phyloP scores from a whole-genome alignment of 2,329 filamentous ascomycete species.

The Xylaria arbuscula region DNA sequence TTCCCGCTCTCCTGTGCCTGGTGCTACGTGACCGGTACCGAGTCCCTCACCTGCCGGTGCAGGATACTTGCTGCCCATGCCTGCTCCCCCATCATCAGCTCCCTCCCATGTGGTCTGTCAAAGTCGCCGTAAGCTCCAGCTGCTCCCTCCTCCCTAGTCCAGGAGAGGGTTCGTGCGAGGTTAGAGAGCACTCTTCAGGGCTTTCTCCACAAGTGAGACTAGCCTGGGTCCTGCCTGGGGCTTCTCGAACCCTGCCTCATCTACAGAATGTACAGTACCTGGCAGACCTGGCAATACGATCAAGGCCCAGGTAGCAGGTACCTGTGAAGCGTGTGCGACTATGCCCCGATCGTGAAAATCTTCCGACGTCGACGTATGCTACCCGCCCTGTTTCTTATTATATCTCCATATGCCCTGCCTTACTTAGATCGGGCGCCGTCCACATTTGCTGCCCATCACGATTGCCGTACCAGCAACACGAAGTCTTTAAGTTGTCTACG shows the following conservation, averaged over 20 bases:
- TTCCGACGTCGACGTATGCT: conserved; percentile 43
- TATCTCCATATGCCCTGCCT: conserved; percentile 39
- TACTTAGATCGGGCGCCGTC: conserved; percentile 19
- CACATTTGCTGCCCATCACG: conserved; percentile 12
- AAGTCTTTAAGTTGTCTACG: neutral
- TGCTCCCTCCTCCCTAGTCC: conserved; percentile 2
- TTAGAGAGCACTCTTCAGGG: conserved; percentile 39
- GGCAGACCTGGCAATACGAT: conserved; percentile 38
- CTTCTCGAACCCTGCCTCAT: conserved; percentile 40
- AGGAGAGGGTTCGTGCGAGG: conserved; percentile 38
- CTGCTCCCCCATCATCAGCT: conserved; percentile 9
- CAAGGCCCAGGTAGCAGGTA: conserved; percentile 39
- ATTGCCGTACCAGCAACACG: conserved; percentile 21
- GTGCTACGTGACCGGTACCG: conserved; percentile 36
- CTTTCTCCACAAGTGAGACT: conserved; percentile 47
- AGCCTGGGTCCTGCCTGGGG: conserved; percentile 25
- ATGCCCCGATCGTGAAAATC: conserved; percentile 45
- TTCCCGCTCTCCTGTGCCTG: conserved; percentile 28
- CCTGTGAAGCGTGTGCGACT: conserved; percentile 32
- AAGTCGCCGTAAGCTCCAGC: conserved; percentile 25
- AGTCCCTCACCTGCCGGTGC: conserved; percentile 30
- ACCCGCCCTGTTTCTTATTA: conserved; percentile 44
- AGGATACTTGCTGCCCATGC: conserved; percentile 4
- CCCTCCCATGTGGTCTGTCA: conserved; percentile 20
- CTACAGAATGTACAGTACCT: conserved; percentile 33